These are phyloP conservation scores for Amylocarpus encephaloides DNA, from an alignment of 2,329 filamentous ascomycete genomes.

Conservation along the genomic window DNA sequence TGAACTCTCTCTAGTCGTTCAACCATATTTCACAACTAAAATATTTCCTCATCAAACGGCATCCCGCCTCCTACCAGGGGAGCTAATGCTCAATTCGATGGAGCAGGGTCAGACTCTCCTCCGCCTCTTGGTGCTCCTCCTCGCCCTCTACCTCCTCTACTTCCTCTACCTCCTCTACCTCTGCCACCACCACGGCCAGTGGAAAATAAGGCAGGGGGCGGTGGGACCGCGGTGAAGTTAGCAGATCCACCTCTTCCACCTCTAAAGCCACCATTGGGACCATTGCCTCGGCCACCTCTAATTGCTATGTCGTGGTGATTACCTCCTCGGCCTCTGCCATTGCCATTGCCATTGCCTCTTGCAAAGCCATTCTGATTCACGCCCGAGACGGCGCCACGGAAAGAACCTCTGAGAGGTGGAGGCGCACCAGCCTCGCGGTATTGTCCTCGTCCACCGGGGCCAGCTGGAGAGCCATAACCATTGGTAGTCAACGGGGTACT, in stretches of 20 bases:
- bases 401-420: slow-evolving; percentile 48
- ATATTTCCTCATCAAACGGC: slow-evolving; percentile 3
- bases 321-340: slow-evolving; percentile 32
- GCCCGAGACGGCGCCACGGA: slow-evolving; percentile 50
- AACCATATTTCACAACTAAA: not conserved
- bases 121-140: slow-evolving; percentile 20
- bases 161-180: slow-evolving; percentile 29
- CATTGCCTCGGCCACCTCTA: slow-evolving; percentile 17
- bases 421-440: slow-evolving; percentile 51
- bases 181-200: slow-evolving; percentile 30
- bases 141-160: slow-evolving; percentile 22
- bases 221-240: slow-evolving; percentile 51
- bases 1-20: too few species aligned
- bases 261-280: slow-evolving; percentile 7
- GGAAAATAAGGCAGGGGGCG: slow-evolving; percentile 50
- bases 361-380: slow-evolving; percentile 34
- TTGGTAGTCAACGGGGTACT: slow-evolving; percentile 46
- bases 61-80: not conserved
- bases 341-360: slow-evolving; percentile 37
- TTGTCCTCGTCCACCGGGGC: slow-evolving; percentile 54
- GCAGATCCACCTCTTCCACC: slow-evolving; percentile 21
- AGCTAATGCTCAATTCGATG: slow-evolving; percentile 4
- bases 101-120: slow-evolving; percentile 13
- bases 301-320: slow-evolving; percentile 24
- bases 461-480: slow-evolving; percentile 48